These are phyloP conservation scores for Sarocladium strictum DNA, from an alignment of 2,329 filamentous ascomycete genomes.

Conservation along the genomic window DNA sequence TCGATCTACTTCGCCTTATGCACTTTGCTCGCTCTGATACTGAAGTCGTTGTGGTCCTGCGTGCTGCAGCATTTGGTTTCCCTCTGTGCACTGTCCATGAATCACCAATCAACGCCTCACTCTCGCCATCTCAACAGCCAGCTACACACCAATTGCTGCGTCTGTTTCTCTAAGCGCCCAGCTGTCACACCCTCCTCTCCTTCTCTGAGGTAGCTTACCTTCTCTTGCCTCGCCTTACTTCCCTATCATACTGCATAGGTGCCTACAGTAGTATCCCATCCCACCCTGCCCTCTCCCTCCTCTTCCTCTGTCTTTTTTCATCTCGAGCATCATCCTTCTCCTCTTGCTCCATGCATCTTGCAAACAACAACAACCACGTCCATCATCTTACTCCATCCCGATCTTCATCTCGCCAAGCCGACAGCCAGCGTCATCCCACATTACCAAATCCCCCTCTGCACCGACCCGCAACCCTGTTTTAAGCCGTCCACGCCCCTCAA, in stretches of 20 bases:
- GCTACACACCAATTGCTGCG: not conserved
- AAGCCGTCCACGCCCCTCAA: not conserved
- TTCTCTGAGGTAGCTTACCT: not conserved
- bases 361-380: too few relatives aligned
- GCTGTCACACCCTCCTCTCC: not conserved
- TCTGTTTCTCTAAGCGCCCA: not conserved
- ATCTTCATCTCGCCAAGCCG: not conserved
- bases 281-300: not conserved
- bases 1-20: too few relatives aligned
- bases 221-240: not conserved
- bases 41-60: too few relatives aligned
- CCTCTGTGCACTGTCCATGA: not conserved
- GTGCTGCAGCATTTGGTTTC: not conserved
- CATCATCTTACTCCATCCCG: not conserved
- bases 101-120: not conserved
- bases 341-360: not conserved
- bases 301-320: not conserved
- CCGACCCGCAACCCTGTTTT: conserved; percentile 1
- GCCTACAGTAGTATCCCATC: too few relatives aligned
- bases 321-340: not conserved
- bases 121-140: not conserved
- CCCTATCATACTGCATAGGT: not conserved
- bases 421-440: not conserved
- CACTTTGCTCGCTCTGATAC: too few relatives aligned
- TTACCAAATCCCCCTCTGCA: not conserved